Conservation (phyloP, 1,284 basidiomycete genomes). For the Ustilago nuda region DNA sequence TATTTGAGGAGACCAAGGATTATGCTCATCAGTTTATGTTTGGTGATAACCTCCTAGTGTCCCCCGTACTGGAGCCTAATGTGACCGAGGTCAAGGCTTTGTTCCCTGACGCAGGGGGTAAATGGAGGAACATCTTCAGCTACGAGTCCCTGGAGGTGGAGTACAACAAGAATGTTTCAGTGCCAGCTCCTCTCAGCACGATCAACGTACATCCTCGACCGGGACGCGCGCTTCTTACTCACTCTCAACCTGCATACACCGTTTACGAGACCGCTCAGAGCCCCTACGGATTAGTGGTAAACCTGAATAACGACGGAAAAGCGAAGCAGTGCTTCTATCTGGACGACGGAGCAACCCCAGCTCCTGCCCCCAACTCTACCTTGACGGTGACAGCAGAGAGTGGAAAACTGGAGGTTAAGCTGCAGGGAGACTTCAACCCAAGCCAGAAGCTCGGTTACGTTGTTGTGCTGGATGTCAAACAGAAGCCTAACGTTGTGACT, state of each 20-base stretch:
- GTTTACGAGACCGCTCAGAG: conserved; percentile 41
- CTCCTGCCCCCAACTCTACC: conserved; percentile 37
- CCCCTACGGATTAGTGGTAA: conserved; percentile 58
- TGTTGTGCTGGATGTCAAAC: conserved; percentile 72
- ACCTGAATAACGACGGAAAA: conserved; percentile 71
- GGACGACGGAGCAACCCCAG: conserved; percentile 74
- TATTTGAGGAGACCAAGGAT: conserved; percentile 48
- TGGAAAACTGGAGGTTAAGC: conserved; percentile 18
- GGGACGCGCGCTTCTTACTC: conserved; percentile 40
- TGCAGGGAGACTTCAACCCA: conserved; percentile 72
- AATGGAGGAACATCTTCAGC: conserved; percentile 82
- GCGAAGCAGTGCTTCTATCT: conserved; percentile 76
- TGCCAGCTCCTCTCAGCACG: conserved; percentile 67
- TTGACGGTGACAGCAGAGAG: conserved; percentile 27
- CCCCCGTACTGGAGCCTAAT: conserved; percentile 54
- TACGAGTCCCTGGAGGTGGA: conserved; percentile 73
- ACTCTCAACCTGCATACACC: conserved; percentile 46
- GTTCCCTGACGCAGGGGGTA: conserved; percentile 51
- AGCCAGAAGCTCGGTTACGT: conserved; percentile 72
- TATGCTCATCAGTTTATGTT: conserved; percentile 54
- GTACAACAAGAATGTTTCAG: conserved; percentile 71
- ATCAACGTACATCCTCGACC: conserved; percentile 60
- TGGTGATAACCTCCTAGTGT: conserved; percentile 47
- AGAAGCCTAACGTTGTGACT: conserved; percentile 40
- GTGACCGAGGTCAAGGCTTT: conserved; percentile 63